Evolutionary conservation across 2,329 filamentous ascomycete genomes (phyloP), one percentile per base, ranked within the genome.

Genomic region (Nothomitra cinnamomea): DNA sequence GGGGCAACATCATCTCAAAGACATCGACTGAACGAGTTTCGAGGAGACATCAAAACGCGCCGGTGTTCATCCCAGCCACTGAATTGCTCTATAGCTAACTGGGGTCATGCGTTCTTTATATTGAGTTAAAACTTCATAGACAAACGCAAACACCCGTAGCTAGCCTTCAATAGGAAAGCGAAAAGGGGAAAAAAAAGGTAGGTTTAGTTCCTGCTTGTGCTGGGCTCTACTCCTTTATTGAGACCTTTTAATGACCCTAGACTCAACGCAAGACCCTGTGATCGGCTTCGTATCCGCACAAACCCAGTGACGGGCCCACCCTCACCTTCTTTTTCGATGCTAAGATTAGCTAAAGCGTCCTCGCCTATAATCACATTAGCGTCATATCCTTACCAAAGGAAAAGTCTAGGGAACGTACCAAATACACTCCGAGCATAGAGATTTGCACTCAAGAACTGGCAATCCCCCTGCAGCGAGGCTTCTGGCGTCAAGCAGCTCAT

Each of bases 401-500:
- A 13, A 53, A 21, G 22, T n/a, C 13, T n/a, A 45, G 2, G 17
- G 5, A 63, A 78, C 89, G 74, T 83, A 98, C 92, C 92, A 67
- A 98, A 98, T 51, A 98, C 90, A 66, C 89, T 96, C 62, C 87
- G 81, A 57, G 92, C 92, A 65, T 98, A 98, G 40, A 98, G 71
- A 64, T 98, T 98, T 19, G 92, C 92, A 65, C 89, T 95, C 67
- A 98, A 70, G 75, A 98, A 98, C 65, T 95, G 89, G 66, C 92
- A 98, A 63, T 98, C 92, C 52, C 92, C 92, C 75, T 95, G 90
- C 67, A 98, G 78, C 56, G 88, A 94, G 22, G 90, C 92, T 65
- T 96, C 92, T 2, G 92, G 92, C 5, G 92, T 98, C 63, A 98
- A 72, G 68, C 92, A 98, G 67, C 83, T 92, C 92, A 98, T 98